Percentiles rank a stretch among this genome's conserved stretches.
phyloP scores from a whole-genome alignment of 768 basidiomycete species.

The Pulveroboletus sp. region DNA sequence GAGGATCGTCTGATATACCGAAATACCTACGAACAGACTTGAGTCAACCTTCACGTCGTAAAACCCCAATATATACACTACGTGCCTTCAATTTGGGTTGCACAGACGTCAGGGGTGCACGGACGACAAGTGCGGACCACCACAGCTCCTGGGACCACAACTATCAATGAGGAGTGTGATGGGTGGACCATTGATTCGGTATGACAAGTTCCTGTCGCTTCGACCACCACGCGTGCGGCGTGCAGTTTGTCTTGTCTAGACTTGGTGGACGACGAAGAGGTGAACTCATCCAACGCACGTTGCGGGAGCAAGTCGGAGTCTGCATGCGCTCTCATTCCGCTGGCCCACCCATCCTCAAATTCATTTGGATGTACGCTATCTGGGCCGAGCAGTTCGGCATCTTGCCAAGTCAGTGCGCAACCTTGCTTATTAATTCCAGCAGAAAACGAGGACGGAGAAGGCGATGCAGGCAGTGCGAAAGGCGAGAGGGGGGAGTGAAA shows the following conservation, averaged over 20 bases:
- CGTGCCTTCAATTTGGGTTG: constrained; percentile 68
- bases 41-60: constrained; percentile 6
- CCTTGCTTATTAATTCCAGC: constrained; percentile 5
- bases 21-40: constrained; percentile 47
- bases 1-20: constrained; percentile 67
- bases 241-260: constrained; percentile 3
- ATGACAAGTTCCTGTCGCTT: constrained; percentile 5
- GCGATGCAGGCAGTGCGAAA: constrained; percentile 6
- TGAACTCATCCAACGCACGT: not conserved
- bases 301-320: constrained; percentile 8
- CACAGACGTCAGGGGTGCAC: constrained; percentile 56
- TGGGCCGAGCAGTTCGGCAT: constrained; percentile 43
- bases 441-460: constrained; percentile 9
- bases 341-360: constrained; percentile 37
- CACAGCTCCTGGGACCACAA: constrained; percentile 30
- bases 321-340: constrained; percentile 9
- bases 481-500: constrained; percentile 13
- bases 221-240: not conserved
- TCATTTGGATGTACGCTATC: constrained; percentile 41
- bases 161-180: constrained; percentile 1
- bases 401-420: constrained; percentile 36
- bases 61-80: not conserved
- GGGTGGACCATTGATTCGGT: constrained; percentile 1
- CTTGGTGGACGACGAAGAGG: not conserved
- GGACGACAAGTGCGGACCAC: constrained; percentile 64